These are phyloP conservation scores for Elaeagnus macrophylla DNA, from an alignment of 306 rosid species.

Conservation along the genomic window DNA sequence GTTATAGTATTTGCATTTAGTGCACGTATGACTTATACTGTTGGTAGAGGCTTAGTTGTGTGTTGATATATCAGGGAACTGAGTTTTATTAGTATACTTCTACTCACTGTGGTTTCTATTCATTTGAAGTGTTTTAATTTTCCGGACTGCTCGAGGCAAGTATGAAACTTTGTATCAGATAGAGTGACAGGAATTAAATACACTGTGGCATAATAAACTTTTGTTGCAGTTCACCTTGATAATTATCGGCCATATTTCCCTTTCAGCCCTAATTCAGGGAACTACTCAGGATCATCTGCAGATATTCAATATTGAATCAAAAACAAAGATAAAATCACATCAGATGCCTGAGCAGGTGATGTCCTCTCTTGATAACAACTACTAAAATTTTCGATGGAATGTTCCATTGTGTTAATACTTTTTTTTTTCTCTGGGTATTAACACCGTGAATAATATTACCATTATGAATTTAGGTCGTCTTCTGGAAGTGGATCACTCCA, in stretches of 20 bases:
- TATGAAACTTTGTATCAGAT: background rate
- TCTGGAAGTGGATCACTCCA: conserved; percentile 77
- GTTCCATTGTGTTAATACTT: background rate
- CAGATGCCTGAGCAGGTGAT: conserved; percentile 77
- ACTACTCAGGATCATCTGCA: conserved; percentile 79
- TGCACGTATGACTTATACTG: background rate
- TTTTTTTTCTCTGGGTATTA: conserved; percentile 10
- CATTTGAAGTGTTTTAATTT: background rate
- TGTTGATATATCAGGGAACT: background rate
- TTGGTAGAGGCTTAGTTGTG: background rate
- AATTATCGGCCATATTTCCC: conserved; percentile 3
- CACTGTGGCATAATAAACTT: background rate
- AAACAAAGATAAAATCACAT: conserved; percentile 62
- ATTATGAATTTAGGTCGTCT: conserved; percentile 43
- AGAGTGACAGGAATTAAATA: background rate
- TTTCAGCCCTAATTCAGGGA: conserved; percentile 71
- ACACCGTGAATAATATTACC: conserved; percentile 1
- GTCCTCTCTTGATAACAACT: conserved; percentile 9
- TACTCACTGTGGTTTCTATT: background rate
- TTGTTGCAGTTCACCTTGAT: background rate
- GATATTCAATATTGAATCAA: conserved; percentile 62
- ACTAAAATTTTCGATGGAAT: background rate
- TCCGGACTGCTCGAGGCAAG: background rate
- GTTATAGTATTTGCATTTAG: background rate
- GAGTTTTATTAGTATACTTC: background rate